These are phyloP conservation scores for Saccharata proteae DNA, from an alignment of 2,329 filamentous ascomycete genomes.

Conservation along the genomic window DNA sequence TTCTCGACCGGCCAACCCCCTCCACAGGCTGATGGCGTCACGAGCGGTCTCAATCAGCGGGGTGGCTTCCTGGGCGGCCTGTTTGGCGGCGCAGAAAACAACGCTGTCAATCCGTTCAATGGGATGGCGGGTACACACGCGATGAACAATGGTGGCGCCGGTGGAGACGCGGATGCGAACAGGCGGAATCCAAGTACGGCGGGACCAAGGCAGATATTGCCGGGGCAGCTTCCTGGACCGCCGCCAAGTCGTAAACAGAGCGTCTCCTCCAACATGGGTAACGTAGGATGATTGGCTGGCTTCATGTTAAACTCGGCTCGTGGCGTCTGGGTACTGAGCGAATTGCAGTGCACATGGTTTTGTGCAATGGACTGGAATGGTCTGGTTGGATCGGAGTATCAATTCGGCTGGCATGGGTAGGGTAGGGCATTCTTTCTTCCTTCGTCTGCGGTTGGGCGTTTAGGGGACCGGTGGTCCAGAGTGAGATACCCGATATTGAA, in stretches of 20 bases:
- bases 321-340: too few relatives aligned
- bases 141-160: slow-evolving; percentile 20
- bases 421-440: too few relatives aligned
- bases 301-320: too few relatives aligned
- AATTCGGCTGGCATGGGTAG: too few relatives aligned
- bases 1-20: slow-evolving; percentile 18
- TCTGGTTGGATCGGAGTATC: too few relatives aligned
- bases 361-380: too few relatives aligned
- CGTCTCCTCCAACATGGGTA: too few relatives aligned
- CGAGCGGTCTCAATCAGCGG: slow-evolving; percentile 9
- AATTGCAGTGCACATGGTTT: too few relatives aligned
- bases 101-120: slow-evolving; percentile 14
- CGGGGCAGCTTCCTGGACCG: slow-evolving; percentile 24
- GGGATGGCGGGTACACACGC: slow-evolving; percentile 14
- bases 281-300: too few relatives aligned
- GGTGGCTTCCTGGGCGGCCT: slow-evolving; percentile 4
- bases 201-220: slow-evolving; percentile 23
- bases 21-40: slow-evolving; percentile 1
- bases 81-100: slow-evolving; percentile 10
- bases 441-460: too few relatives aligned
- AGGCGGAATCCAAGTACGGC: slow-evolving; percentile 20
- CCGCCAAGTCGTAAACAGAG: slow-evolving; percentile 5
- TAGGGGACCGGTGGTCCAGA: too few relatives aligned
- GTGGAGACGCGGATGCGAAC: slow-evolving; percentile 16
- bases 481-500: too few relatives aligned